phyloP scores from a whole-genome alignment of 495 filamentous ascomycete genomes.

The Neurospora sp. region DNA sequence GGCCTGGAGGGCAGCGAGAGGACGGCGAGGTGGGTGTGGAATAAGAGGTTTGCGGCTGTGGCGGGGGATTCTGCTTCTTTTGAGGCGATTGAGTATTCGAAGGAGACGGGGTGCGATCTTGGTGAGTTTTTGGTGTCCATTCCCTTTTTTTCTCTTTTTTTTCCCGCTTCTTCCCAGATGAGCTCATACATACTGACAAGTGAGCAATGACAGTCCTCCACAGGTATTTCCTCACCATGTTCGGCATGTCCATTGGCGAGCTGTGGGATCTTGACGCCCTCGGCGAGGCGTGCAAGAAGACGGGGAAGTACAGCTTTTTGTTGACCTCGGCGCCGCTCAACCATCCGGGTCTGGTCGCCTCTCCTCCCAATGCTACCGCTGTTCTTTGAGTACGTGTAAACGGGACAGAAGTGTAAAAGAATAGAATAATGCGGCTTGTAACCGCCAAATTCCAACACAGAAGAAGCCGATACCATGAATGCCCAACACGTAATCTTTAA shows the following conservation, averaged over 20 bases:
- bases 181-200: slow-evolving; percentile 21
- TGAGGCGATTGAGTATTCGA: slow-evolving; percentile 31
- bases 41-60: slow-evolving; percentile 43
- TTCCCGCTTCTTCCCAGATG: neutral
- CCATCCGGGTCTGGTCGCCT: slow-evolving; percentile 41
- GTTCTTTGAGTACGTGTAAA: slow-evolving; percentile 31
- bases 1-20: slow-evolving; percentile 44
- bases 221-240: slow-evolving; percentile 53
- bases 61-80: slow-evolving; percentile 41
- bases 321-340: slow-evolving; percentile 54
- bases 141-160: neutral
- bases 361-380: slow-evolving; percentile 41
- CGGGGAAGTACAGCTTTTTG: slow-evolving; percentile 57
- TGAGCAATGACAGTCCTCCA: slow-evolving; percentile 39
- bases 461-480: neutral
- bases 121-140: slow-evolving; percentile 17
- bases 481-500: neutral
- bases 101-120: slow-evolving; percentile 17
- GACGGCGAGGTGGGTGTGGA: slow-evolving; percentile 48
- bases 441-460: neutral
- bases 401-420: neutral
- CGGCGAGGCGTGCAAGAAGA: slow-evolving; percentile 39
- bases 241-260: slow-evolving; percentile 55
- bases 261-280: slow-evolving; percentile 51
- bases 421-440: neutral